Base-by-base conservation (phyloP, 2,329 filamentous ascomycete genomes). In the Aspergillus melleus region DNA sequence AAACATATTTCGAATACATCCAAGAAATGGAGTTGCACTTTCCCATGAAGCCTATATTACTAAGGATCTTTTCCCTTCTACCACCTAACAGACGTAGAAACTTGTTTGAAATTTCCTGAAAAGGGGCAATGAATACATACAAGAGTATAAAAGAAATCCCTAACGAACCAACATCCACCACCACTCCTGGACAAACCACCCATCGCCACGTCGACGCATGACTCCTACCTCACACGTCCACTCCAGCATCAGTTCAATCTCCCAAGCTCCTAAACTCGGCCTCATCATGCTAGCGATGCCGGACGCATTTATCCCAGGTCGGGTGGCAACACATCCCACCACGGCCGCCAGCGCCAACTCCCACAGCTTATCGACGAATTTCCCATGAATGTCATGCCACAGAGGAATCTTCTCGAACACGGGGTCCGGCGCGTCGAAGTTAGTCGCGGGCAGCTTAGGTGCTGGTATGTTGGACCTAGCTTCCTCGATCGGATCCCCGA, bases 341-440 rank as follows among this genome's bases (percentile, higher is more conserved):
- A 81, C 72, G 4, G 77, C 74, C 1, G 72, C 74, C 12, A 80
- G 60, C 11, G 75, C 73, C 53, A 75, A 68, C 11, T 79, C 74
- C 81, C 81, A 83, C 20, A 73, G 63, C n/a, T 70, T 62, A 3
- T 44, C 58, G 29, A 73, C 64, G 22, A 74, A 68, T 14, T 74
- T 67, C 0, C 74, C 76, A 56, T 82, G 77, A 53, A 83, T 79
- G 63, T 82, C 80, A 55, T 77, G 72, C 81, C 81, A 83, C 14
- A 81, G 55, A 0, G 81, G 81, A 22, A 80, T 75, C 42, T 70
- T 75, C 11, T 66, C 67, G 0, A 71, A 65, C 3, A 65, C 16
- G 4, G 52, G 54, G 12, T 53, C 42, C 14, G 44, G 36, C n/a
- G 56, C 20, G 4, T 49, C n/a, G 12, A 52, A 22, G n/a, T 61